A percentile compares a stretch with the other conserved stretches of the same genome.
These are phyloP conservation scores for Ceriops zippeliana DNA, from an alignment of 345 rosid genomes.

Conservation along the genomic window DNA sequence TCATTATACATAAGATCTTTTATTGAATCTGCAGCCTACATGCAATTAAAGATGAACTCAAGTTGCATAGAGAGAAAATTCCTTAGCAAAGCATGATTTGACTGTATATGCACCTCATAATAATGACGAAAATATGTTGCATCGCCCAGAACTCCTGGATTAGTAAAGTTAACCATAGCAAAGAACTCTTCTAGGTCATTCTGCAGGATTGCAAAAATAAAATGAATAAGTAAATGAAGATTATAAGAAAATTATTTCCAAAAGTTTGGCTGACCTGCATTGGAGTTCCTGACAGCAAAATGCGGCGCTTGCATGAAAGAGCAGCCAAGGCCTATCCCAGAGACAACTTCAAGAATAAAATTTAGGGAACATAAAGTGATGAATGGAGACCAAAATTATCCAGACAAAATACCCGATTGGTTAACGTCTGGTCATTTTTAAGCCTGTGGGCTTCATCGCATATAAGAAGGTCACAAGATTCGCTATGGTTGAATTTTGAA, in stretches of 20 bases:
- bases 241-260: not conserved
- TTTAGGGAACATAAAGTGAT: slow-evolving; percentile 12
- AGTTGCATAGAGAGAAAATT: too few relatives aligned
- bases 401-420: slow-evolving; percentile 68
- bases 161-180: slow-evolving; percentile 98
- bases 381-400: not conserved
- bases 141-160: slow-evolving; percentile 89
- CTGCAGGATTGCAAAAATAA: slow-evolving; percentile 38
- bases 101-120: slow-evolving; percentile 59
- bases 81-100: not conserved
- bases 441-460: slow-evolving; percentile 99
- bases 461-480: slow-evolving; percentile 88
- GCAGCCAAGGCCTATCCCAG: slow-evolving; percentile 80
- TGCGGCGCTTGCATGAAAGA: slow-evolving; percentile 80
- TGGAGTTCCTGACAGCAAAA: slow-evolving; percentile 95
- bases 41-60: too few relatives aligned
- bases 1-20: too few relatives aligned
- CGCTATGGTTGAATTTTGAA: slow-evolving; percentile 65
- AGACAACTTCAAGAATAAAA: slow-evolving; percentile 17
- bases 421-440: slow-evolving; percentile 91
- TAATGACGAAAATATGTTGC: slow-evolving; percentile 84
- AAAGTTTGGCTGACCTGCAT: slow-evolving; percentile 66
- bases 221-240: not conserved
- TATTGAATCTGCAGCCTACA: too few relatives aligned
- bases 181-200: slow-evolving; percentile 98